A percentile compares a stretch with the other conserved stretches of the same genome.
Evolutionary conservation across 164 flowering plant species (phyloP).

Genomic region (Kingdonia uniflora): DNA sequence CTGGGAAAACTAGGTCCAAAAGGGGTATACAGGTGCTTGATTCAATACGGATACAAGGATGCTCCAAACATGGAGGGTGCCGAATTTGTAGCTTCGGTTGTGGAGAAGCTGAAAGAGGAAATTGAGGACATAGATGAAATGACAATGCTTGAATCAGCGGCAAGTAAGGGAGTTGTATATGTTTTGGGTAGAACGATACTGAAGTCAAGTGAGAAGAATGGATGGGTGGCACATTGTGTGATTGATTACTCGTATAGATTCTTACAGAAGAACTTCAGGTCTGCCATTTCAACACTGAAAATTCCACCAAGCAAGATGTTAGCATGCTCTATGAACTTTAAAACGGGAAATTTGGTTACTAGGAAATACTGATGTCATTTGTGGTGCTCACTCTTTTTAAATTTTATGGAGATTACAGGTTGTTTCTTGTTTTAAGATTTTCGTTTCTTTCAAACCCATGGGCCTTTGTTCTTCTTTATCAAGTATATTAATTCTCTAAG

Average conservation of each 20-base stretch:
- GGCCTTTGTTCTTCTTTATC: no score
- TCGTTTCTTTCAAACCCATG: no score
- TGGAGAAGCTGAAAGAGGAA: background rate
- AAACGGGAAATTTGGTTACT: no score
- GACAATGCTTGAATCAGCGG: background rate
- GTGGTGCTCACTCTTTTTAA: no score
- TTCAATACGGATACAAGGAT: background rate
- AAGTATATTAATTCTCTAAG: no score
- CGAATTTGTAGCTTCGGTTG: background rate
- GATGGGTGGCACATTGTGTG: background rate
- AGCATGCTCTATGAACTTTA: slow-evolving; percentile 1
- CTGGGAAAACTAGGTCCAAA: background rate
- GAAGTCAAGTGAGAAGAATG: background rate
- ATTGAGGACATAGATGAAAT: background rate
- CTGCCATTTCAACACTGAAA: background rate
- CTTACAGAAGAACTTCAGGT: background rate
- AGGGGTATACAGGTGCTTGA: background rate
- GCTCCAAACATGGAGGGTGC: background rate
- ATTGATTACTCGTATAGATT: slow-evolving; percentile 2
- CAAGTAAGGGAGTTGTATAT: background rate
- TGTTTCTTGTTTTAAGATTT: no score
- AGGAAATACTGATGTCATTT: no score
- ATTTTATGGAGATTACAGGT: no score
- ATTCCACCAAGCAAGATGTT: slow-evolving; percentile 3
- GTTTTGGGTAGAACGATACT: background rate